Evolutionary conservation across 2,329 filamentous ascomycete species (phyloP).

Genomic region (Aspergillus fijiensis): DNA sequence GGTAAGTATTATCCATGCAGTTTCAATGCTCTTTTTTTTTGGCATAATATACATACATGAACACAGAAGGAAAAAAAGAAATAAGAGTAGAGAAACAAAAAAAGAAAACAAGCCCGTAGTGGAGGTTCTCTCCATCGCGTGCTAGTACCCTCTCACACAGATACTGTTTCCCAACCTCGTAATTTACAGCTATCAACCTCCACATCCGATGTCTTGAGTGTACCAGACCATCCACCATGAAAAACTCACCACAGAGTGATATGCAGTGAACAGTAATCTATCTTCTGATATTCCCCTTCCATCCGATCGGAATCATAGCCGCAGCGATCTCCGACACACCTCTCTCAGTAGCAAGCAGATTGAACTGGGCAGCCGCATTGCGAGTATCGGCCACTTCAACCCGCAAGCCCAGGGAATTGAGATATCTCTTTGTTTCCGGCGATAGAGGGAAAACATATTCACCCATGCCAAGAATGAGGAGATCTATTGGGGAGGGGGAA

Average conservation of each 20-base stretch:
- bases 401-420: conserved; percentile 77
- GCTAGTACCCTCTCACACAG: too few species aligned
- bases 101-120: neutral
- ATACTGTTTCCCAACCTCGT: too few species aligned
- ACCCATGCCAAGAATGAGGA: conserved; percentile 80
- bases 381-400: conserved; percentile 88
- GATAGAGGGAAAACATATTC: conserved; percentile 72
- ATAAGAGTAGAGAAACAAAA: neutral
- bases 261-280: conserved; percentile 5
- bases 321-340: conserved; percentile 83
- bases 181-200: neutral
- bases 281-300: conserved; percentile 52
- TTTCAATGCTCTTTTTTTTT: neutral
- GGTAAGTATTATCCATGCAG: neutral
- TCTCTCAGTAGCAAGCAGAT: conserved; percentile 89
- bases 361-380: conserved; percentile 93
- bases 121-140: too few species aligned
- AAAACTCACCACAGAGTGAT: neutral
- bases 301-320: conserved; percentile 81
- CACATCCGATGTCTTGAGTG: neutral
- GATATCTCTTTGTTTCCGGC: conserved; percentile 67
- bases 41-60: neutral
- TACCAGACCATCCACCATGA: neutral
- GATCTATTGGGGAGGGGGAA: conserved; percentile 13
- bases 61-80: too few species aligned